Conservation (phyloP, 306 rosid genomes). For the Biancaea sappan region DNA sequence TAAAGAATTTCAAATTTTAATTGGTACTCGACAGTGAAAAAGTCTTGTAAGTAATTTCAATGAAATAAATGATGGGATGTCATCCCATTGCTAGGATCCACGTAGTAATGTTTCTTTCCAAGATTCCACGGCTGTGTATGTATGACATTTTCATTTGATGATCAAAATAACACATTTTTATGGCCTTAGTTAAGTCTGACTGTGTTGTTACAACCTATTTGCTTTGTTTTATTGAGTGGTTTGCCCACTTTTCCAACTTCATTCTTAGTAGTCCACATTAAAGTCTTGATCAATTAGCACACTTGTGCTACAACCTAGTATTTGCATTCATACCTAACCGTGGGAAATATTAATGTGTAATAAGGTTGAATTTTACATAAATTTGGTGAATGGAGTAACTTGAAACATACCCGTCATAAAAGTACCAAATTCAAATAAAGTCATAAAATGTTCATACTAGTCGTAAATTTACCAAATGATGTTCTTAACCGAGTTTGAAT, state of each 20-base stretch:
- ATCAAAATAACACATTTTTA: background rate
- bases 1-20: no score
- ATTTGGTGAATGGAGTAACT: no score
- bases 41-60: background rate
- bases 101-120: background rate
- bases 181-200: background rate
- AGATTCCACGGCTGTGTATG: background rate
- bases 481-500: no score
- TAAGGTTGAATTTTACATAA: no score
- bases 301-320: background rate
- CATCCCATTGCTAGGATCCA: background rate
- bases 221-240: background rate
- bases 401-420: no score
- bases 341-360: no score
- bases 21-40: no score
- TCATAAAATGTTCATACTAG: no score
- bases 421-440: no score
- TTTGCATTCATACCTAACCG: background rate
- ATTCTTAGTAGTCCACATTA: background rate
- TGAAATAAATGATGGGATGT: constrained; percentile 8
- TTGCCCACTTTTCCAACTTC: background rate
- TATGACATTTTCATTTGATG: background rate
- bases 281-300: background rate
- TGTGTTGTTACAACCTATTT: background rate
- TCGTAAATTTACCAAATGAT: no score